Base-by-base conservation (phyloP, 1,139 yeast species). In the Ogataea hybrid region DNA sequence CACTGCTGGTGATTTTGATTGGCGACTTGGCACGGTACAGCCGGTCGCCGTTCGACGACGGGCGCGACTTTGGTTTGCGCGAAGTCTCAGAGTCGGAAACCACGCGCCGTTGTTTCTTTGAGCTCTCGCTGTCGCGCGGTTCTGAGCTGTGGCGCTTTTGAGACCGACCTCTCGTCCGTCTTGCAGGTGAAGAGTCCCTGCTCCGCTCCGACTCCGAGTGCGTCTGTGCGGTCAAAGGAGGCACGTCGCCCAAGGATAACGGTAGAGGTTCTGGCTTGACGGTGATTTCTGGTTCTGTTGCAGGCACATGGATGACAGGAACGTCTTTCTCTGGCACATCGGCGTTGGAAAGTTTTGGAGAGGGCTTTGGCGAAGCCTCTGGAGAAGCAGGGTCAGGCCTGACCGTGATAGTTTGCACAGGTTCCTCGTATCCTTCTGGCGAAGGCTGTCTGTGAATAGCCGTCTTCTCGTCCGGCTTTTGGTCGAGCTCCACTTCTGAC, bases 11-110 rank as follows among this genome's bases (percentile, higher is more conserved):
- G 34, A 44, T 44, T 28, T 42, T 39, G 11, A 44, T 42, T 15
- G 54, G 44, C 3, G 52, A 46, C 3, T 49, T 50, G 3, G 47
- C 53, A 12, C 55, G 38, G 25, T 47, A 47, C 5, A 54, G 51
- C 10, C 45, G 40, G 23, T 50, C 49, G 27, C 48, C 51, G 29
- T 61, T 44, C 11, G 51, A 48, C 16, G 59, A 60, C n/a, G 62
- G 56, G 16, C 52, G 42, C 3, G 59, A 49, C 25, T 62, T 43
- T 2, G 55, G 49, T 25, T 53, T 50, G 6, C 43, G 39, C 11
- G 35, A 35, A 4, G 22, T 37, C 5, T 21, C 25, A 5, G 43
- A 25, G 12, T 41, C 44, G 14, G 47, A 41, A 14, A 23, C 29
- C n/a, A 42, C 31, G 8, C 49, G 36, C 17, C 37, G 40, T 23